These are phyloP conservation scores for Chalaropsis ovoidea DNA, from an alignment of 2,329 filamentous ascomycete species.

Conservation along the genomic window DNA sequence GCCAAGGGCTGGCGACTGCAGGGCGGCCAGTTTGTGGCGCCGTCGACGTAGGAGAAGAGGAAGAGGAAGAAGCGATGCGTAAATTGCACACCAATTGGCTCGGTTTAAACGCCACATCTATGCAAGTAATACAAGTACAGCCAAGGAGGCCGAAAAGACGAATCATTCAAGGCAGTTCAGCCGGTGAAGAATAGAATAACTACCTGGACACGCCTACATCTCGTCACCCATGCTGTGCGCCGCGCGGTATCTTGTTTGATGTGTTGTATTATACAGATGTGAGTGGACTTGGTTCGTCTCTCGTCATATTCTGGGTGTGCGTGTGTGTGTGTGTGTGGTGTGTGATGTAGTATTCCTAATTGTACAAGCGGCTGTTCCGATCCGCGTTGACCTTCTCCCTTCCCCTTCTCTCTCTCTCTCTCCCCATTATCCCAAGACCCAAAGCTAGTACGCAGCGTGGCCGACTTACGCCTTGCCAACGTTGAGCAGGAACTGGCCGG, in stretches of 20 bases:
- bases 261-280: constrained; percentile 25
- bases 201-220: not conserved
- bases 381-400: not conserved
- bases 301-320: constrained; percentile 24
- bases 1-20: constrained; percentile 56
- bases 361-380: constrained; percentile 20
- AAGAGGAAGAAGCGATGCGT: too few relatives aligned
- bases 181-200: not conserved
- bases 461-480: constrained; percentile 37
- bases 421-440: not conserved
- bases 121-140: too few relatives aligned
- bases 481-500: constrained; percentile 46
- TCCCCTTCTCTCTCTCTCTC: not conserved
- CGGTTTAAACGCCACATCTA: too few relatives aligned
- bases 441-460: constrained; percentile 19
- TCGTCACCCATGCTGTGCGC: not conserved
- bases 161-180: not conserved
- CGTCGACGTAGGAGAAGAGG: constrained; percentile 27
- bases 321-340: constrained; percentile 5
- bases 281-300: constrained; percentile 23
- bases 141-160: not conserved
- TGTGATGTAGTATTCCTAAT: constrained; percentile 19
- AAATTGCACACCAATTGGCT: too few relatives aligned
- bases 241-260: not conserved
- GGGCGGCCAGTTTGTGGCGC: constrained; percentile 40